These are phyloP conservation scores for Hyaloraphidium curvatum DNA, from an alignment of 192 early-diverging fungal species.

Conservation along the genomic window DNA sequence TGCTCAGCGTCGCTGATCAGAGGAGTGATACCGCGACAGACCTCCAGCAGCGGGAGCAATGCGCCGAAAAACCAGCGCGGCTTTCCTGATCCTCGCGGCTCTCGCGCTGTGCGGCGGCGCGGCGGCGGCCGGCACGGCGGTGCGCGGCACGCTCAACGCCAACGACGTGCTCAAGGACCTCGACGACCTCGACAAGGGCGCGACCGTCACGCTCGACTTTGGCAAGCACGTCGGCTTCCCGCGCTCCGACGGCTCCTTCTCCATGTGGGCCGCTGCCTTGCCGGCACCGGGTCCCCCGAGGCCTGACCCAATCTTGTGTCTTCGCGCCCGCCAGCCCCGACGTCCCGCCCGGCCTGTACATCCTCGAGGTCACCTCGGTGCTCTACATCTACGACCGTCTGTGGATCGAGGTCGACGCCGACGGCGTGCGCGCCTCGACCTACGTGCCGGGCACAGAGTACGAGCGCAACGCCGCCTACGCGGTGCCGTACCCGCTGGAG, in stretches of 20 bases:
- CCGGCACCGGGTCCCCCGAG: neutral
- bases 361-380: neutral
- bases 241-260: neutral
- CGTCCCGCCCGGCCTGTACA: neutral
- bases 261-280: neutral
- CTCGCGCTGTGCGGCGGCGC: no score
- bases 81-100: no score
- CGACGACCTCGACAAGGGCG: no score
- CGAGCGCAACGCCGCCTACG: neutral
- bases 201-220: neutral
- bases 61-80: no score
- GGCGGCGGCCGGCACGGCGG: no score
- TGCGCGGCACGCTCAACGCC: no score
- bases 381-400: neutral
- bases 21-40: no score
- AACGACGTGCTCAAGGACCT: no score
- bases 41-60: no score
- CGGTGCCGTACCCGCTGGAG: neutral
- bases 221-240: neutral
- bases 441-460: slow-evolving; percentile 1
- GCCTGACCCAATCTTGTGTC: neutral
- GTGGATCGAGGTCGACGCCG: slow-evolving; percentile 1
- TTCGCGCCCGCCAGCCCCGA: neutral
- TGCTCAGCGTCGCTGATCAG: no score
- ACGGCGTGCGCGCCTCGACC: neutral